Base-by-base conservation (phyloP, 2,329 filamentous ascomycete genomes). In the Botrytis cinerea region DNA sequence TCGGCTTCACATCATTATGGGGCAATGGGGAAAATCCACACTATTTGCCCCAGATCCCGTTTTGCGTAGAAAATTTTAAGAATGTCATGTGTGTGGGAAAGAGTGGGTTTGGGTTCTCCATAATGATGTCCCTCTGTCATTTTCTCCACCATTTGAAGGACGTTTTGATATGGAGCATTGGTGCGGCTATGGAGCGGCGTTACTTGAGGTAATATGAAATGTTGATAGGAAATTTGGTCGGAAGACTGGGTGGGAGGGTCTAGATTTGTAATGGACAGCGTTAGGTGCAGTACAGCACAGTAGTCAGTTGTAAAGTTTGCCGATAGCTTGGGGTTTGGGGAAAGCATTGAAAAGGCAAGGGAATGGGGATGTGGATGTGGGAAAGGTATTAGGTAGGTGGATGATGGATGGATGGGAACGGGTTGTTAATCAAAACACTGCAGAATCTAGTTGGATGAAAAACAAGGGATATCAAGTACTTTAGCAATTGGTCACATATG, bases 1-100 rank as follows among this genome's bases (percentile, higher is more conserved):
- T 62, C 60, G 60, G 60, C 60, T 62, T 62, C 60, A 43, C 60
- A 62, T 62, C 61, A 63, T 45, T 63, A 63, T 45, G 61, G 61
- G 61, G 61, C 51, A 57, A 57, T 57, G 51, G 51, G 51, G 51
- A 57, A 63, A 63, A 43, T 63, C 38, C 61, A 63, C 38, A 5
- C 14, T 16, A 28, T 63, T 62, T 63, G 61, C 61, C 61, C 61
- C 61, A 63, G 61, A 63, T 45, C 61, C 61, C 61, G 38, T 45
- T 45, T 63, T 40, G 61, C 61, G 61, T 63, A 6, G 38, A 63
- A 63, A 63, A n/a, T 63, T 63, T 63, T 22, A 43, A n/a, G 61
- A 63, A 43, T 63, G 61, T 63, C 61, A 63, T 63, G 61, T 63
- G 60, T 43, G 38, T 63, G 61, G 61, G 38, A 63, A 63, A 45